phyloP scores from a whole-genome alignment of 2,329 filamentous ascomycete species.

The Fusarium scirpi region DNA sequence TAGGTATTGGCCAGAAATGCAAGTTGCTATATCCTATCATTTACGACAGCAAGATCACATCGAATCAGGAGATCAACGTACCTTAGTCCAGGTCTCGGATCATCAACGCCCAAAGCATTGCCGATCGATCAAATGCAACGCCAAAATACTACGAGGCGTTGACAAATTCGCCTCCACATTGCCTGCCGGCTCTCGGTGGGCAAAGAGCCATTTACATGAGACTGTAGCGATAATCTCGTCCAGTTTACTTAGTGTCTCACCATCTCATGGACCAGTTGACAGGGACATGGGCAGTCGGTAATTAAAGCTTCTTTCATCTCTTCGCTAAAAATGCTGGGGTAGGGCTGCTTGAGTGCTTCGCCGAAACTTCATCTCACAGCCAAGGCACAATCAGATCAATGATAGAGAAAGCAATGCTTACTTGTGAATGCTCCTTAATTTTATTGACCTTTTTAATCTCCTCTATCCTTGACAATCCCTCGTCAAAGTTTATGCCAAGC shows the following conservation, averaged over 20 bases:
- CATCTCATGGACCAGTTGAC: neutral
- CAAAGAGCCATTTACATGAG: neutral
- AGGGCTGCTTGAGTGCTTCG: neutral
- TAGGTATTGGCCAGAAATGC: conserved; percentile 4
- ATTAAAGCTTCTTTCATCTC: neutral
- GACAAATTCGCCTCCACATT: neutral
- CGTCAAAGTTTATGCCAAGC: neutral
- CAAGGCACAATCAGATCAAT: neutral
- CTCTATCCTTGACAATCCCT: conserved; percentile 1
- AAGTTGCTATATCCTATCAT: conserved; percentile 12
- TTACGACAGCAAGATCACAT: conserved; percentile 24
- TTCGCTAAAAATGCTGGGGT: neutral
- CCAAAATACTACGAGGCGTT: neutral
- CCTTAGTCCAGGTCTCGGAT: conserved; percentile 12
- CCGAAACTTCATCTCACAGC: neutral
- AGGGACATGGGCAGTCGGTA: neutral
- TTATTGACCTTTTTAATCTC: conserved; percentile 5
- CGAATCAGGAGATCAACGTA: conserved; percentile 3
- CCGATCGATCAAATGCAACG: conserved; percentile 20
- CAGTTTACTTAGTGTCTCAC: neutral
- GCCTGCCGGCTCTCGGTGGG: neutral
- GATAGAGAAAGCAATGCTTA: neutral
- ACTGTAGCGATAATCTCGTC: neutral
- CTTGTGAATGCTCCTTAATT: neutral
- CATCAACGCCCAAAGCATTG: neutral